Evolutionary conservation across 306 rosid species (phyloP), one percentile per base, ranked within the genome.

Genomic region (Rosa persica): DNA sequence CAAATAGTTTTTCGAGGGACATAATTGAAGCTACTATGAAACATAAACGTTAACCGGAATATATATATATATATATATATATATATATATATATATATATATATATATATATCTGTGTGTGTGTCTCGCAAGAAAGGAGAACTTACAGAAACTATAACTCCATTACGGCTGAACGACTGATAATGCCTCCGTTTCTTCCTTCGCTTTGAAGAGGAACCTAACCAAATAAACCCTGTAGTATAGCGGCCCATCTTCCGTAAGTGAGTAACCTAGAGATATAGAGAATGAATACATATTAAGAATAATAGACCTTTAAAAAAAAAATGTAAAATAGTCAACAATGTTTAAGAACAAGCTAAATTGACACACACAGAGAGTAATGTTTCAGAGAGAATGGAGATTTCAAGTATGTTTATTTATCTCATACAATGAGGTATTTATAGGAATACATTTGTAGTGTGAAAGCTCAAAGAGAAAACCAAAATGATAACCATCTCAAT

Each of bases 71-170:
- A n/a, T n/a, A n/a, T n/a, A n/a, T n/a, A 30, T 1, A 30, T 30
- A 30, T 30, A 30, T 30, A 30, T 30, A 30, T 30, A 30, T 30
- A 30, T 30, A 30, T 1, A 30, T 30, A 30, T 1, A 30, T 30
- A 30, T 30, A 30, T 30, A 30, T 30, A 30, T 30, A 30, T 30
- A 30, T 30, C 1, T 30, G 2, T 30, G 0, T 30, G 2, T 30
- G 3, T 30, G 2, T 30, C 2, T 30, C 34, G 34, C 6, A 16
- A 72, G 61, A 10, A 39, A 19, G 7, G 15, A 74, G 8, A 38
- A 80, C 97, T 85, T 66, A 94, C 98, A 8, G 92, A 92, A 76
- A 94, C 90, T 81, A 86, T 81, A 82, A 90, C 86, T 47, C 90
- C 86, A 5, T 92, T 91, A 22, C 92, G 83, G 83, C 76, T 67